These are phyloP conservation scores for Mentha longifolia DNA, from an alignment of 257 asterid genomes.

Conservation along the genomic window DNA sequence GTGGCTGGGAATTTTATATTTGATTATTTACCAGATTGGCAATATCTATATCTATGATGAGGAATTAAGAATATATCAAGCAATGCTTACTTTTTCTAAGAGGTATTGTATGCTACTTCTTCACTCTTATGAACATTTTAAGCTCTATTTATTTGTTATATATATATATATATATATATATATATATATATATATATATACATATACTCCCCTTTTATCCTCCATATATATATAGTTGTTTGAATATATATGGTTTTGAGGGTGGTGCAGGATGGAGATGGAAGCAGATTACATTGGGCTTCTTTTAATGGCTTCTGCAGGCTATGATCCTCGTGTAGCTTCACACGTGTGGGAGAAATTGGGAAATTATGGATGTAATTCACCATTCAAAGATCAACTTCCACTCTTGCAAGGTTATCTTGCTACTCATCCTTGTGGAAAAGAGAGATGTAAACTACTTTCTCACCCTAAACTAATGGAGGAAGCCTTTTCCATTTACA, in stretches of 20 bases:
- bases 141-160: too few relatives aligned
- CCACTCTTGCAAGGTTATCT: constrained; percentile 51
- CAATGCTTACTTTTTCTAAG: constrained; percentile 90
- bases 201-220: too few relatives aligned
- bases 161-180: too few relatives aligned
- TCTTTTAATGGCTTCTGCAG: too few relatives aligned
- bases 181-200: too few relatives aligned
- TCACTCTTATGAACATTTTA: too few relatives aligned
- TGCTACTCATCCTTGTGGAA: constrained; percentile 90
- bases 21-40: too few relatives aligned
- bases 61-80: not conserved
- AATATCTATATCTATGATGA: too few relatives aligned
- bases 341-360: constrained; percentile 76
- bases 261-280: too few relatives aligned
- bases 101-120: constrained; percentile 46
- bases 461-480: constrained; percentile 86
- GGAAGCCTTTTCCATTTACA: constrained; percentile 66
- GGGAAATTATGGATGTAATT: constrained; percentile 57
- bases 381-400: not conserved
- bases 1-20: constrained; percentile 71
- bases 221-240: too few relatives aligned
- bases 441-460: constrained; percentile 68
- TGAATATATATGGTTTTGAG: too few relatives aligned
- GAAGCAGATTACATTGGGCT: too few relatives aligned
- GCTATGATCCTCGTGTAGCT: constrained; percentile 84